Base-by-base conservation (phyloP, 345 rosid species). In the Arabidopsis arenosa region DNA sequence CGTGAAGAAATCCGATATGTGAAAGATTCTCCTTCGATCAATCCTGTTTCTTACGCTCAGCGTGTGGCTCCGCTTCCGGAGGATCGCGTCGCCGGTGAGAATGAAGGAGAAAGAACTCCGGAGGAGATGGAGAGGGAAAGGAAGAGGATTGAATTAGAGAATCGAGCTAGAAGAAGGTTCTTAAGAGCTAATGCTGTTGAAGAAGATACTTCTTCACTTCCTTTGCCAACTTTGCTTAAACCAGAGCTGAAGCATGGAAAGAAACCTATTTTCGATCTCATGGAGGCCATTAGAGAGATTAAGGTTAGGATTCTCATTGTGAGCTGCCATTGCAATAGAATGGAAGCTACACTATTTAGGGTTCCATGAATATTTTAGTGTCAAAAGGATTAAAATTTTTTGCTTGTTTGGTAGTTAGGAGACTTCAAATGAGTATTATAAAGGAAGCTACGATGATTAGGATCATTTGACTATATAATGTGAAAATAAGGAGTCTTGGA, bases 21-120 rank as follows among this genome's bases (percentile, higher is more conserved):
- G 59, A 92, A 85, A 73, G 88, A 90, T 67, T 75, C 73, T 9
- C 76, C 92, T 7, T 70, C 83, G 3, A 81, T 95, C 43, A 51
- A 85, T 44, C 88, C 93, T 12, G 89, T 90, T 8, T 90, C 99
- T 2, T 92, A 90, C 61, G 86, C 93, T 11, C 9, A 78, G 10
- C 90, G 93, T 1, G 92, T 88, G 11, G 97, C 96, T 14, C 97
- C 97, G 7, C 90, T 95, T 1, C 99, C 99, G 5, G 97, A 92
- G 75, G 89, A 85, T 71, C 88, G 79, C 37, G 81, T 47, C 2
- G 81, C 28, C 13, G 66, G 53, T 40, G 86, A 72, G 59, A 72
- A 12, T 5, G 78, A 59, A 7, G 37, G 35, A 9, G 84, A 65
- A 52, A 52, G 47, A 51, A 70, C 76, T 14, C 72, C 51, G n/a